These are phyloP conservation scores for Elongisporangium prolatum DNA, from an alignment of 352 stramenopile species.

Conservation along the genomic window DNA sequence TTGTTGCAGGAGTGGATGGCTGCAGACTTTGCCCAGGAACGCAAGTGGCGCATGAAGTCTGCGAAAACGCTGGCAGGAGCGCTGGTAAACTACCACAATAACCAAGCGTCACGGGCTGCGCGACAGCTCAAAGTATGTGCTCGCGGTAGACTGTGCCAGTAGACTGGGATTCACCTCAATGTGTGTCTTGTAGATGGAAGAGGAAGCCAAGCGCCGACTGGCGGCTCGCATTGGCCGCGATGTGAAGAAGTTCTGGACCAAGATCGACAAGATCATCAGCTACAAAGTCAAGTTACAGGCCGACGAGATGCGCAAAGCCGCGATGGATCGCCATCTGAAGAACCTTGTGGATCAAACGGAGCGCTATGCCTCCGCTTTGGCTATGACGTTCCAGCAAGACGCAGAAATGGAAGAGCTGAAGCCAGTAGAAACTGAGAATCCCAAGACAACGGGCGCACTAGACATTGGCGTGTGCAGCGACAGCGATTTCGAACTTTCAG, in stretches of 20 bases:
- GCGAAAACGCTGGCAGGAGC: constrained; percentile 69
- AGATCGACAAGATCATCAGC: constrained; percentile 97
- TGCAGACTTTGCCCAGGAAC: constrained; percentile 89
- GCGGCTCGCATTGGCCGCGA: constrained; percentile 82
- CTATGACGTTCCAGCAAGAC: constrained; percentile 48
- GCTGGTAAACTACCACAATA: constrained; percentile 52
- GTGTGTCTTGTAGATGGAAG: constrained; percentile 22
- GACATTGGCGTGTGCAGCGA: constrained; percentile 10
- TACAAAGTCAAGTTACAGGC: constrained; percentile 96
- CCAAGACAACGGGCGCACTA: constrained; percentile 9
- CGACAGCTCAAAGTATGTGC: constrained; percentile 32
- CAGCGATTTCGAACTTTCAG: constrained; percentile 14
- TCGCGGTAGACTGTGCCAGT: not conserved
- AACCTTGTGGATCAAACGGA: constrained; percentile 96
- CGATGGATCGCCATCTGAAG: constrained; percentile 97
- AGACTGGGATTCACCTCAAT: constrained; percentile 7
- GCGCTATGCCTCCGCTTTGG: constrained; percentile 90
- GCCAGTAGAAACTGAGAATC: constrained; percentile 6
- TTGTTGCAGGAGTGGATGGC: constrained; percentile 85
- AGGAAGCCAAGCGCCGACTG: constrained; percentile 38
- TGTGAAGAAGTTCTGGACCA: constrained; percentile 94
- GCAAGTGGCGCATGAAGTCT: constrained; percentile 77
- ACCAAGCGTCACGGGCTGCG: constrained; percentile 23
- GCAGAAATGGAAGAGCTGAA: constrained; percentile 5
- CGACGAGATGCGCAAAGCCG: constrained; percentile 76